Evolutionary conservation across 441 rosid genomes (phyloP), one percentile per base, ranked within the genome.

Genomic region (Metrosideros polymorpha): DNA sequence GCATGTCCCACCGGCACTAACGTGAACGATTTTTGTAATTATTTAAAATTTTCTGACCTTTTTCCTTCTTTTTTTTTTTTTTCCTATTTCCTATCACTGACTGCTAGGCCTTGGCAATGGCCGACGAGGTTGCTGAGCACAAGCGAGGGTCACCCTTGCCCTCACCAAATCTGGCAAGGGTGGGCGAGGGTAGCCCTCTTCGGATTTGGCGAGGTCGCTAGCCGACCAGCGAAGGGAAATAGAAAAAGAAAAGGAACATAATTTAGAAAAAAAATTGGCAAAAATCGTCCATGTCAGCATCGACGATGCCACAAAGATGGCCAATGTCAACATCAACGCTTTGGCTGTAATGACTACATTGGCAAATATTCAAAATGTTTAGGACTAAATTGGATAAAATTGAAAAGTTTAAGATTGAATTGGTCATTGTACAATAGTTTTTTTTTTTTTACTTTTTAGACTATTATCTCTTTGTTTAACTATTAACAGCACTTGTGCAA

Each of bases 1-100:
- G 24, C 6, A 32, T 1, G 6, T 12, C 3, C 2, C 1, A 0
- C 3, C 0, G 0, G 5, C 19, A 3, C 13, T 63, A 4, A 18
- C 0, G 6, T 18, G 13, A 13, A 32, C 5, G 43, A 63, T 8
- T 32, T 35, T 63, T 63, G 24, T 43, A 63, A 18, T 32, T 39
- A 63, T 35, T 18, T 9, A 32, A 63, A 17, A 30, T 7, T 17
- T 15, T 30, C 32, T 30, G 24, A 30, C 7, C 17, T 4, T 32
- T 63, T 32, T 32, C 6, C 24, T 63, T 14, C 8, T n/a, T 13
- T 57, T 57, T 13, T 1, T 6, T 13, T 57, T 14, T 61, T 61
- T 61, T 10, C 39, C 12, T 61, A 30, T 30, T 61, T 61, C 75
- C 35, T 15, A 27, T 59, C 5, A 1, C 19, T 2, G 18, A 42